phyloP scores from a whole-genome alignment of 148 eudicot species.

The Chenopodium suecicum region DNA sequence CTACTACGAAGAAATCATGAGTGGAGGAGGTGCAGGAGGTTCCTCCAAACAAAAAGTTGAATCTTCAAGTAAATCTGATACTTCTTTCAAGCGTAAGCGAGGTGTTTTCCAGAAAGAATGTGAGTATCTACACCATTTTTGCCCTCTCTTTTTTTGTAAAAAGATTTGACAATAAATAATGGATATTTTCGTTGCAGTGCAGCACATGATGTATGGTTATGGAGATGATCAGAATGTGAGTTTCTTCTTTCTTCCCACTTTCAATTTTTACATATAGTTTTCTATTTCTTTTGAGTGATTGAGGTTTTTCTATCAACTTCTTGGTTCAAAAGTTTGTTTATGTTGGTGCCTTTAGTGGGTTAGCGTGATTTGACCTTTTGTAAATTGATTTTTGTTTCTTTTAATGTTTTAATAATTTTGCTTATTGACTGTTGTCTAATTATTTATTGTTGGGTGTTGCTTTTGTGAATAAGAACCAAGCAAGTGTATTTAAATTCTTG shows the following conservation, averaged over 20 bases:
- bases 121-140: conserved; percentile 32
- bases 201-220: conserved; percentile 96
- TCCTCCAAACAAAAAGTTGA: conserved; percentile 63
- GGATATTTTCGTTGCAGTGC: conserved; percentile 54
- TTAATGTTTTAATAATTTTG: neutral
- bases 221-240: conserved; percentile 91
- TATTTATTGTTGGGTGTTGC: too few species aligned
- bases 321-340: too few species aligned
- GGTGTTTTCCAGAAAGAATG: conserved; percentile 93
- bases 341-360: neutral
- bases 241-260: conserved; percentile 20
- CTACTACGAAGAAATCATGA: conserved; percentile 18
- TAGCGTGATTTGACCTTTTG: neutral
- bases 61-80: conserved; percentile 54
- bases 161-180: too few species aligned
- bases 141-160: neutral
- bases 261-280: neutral
- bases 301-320: too few species aligned
- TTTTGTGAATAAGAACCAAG: neutral
- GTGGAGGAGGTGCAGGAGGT: conserved; percentile 46
- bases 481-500: neutral
- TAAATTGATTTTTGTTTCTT: neutral
- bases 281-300: neutral
- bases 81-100: conserved; percentile 74
- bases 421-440: neutral